Percentiles rank a stretch among this genome's conserved stretches.
These are phyloP conservation scores for Triangularia setosa DNA, from an alignment of 2,329 filamentous ascomycete genomes.

Conservation along the genomic window DNA sequence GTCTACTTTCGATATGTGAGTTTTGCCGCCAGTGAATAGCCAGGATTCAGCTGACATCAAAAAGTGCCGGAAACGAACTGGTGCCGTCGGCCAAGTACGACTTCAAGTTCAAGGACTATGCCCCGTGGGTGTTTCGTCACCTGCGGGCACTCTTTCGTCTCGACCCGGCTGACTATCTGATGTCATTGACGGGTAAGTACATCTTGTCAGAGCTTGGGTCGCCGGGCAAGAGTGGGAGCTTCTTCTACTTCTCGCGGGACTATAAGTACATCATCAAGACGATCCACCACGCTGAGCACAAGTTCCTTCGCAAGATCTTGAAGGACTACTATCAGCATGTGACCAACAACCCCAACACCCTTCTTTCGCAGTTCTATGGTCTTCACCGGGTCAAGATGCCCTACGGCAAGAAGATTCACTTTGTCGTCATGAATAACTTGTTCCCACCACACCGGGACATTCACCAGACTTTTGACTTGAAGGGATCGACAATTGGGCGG, in stretches of 20 bases:
- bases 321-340: constrained; percentile 95
- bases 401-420: constrained; percentile 97
- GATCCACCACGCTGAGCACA: constrained; percentile 92
- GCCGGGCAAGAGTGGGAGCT: constrained; percentile 96
- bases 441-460: constrained; percentile 97
- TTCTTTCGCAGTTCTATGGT: constrained; percentile 96
- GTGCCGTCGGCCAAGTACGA: constrained; percentile 98
- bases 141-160: constrained; percentile 82
- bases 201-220: constrained; percentile 96
- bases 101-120: constrained; percentile 99
- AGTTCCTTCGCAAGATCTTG: constrained; percentile 76
- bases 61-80: constrained; percentile 88
- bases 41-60: constrained; percentile 21
- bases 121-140: constrained; percentile 98
- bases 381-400: constrained; percentile 97
- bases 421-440: constrained; percentile 99
- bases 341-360: constrained; percentile 87
- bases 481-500: constrained; percentile 90
- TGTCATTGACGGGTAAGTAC: constrained; percentile 97
- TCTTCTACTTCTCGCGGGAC: constrained; percentile 98
- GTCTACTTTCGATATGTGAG: constrained; percentile 97
- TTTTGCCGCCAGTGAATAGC: not conserved
- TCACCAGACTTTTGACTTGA: constrained; percentile 93
- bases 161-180: constrained; percentile 95
- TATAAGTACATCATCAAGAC: constrained; percentile 99